Conservation (phyloP, 805 yeast species). For the Sugiyamaella marilandica region DNA sequence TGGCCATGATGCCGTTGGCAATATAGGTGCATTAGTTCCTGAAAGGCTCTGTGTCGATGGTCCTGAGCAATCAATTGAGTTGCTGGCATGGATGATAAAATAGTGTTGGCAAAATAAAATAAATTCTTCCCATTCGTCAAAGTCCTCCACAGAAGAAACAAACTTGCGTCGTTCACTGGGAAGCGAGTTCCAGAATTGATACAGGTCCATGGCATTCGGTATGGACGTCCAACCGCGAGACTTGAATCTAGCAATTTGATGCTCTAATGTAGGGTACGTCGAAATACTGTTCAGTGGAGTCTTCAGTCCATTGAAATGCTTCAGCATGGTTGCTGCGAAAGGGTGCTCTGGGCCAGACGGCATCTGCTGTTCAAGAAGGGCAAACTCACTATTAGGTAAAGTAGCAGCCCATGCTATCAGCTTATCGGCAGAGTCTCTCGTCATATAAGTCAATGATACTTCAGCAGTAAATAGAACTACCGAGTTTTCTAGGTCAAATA, state of each 20-base stretch:
- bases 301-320: slow-evolving; percentile 59
- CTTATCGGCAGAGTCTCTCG: slow-evolving; percentile 57
- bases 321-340: slow-evolving; percentile 69
- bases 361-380: slow-evolving; percentile 64
- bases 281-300: slow-evolving; percentile 67
- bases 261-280: slow-evolving; percentile 46
- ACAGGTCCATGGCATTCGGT: slow-evolving; percentile 42
- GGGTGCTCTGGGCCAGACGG: slow-evolving; percentile 62
- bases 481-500: slow-evolving; percentile 16
- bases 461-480: slow-evolving; percentile 63
- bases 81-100: slow-evolving; percentile 58
- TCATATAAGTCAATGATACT: slow-evolving; percentile 79
- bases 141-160: slow-evolving; percentile 54
- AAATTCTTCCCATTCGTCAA: slow-evolving; percentile 85
- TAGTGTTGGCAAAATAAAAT: slow-evolving; percentile 72
- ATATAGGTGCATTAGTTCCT: background rate
- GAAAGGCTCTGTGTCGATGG: background rate
- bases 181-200: slow-evolving; percentile 55
- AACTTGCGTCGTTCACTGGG: slow-evolving; percentile 35
- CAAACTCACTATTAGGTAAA: slow-evolving; percentile 51
- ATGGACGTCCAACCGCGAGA: slow-evolving; percentile 40
- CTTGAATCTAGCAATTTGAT: slow-evolving; percentile 49
- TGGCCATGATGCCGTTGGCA: slow-evolving; percentile 9
- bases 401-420: slow-evolving; percentile 45
- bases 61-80: slow-evolving; percentile 28